Evolutionary conservation across 257 asterid species (phyloP), one percentile per base, ranked within the genome.

Genomic region (Fraxinus quadrangulata): DNA sequence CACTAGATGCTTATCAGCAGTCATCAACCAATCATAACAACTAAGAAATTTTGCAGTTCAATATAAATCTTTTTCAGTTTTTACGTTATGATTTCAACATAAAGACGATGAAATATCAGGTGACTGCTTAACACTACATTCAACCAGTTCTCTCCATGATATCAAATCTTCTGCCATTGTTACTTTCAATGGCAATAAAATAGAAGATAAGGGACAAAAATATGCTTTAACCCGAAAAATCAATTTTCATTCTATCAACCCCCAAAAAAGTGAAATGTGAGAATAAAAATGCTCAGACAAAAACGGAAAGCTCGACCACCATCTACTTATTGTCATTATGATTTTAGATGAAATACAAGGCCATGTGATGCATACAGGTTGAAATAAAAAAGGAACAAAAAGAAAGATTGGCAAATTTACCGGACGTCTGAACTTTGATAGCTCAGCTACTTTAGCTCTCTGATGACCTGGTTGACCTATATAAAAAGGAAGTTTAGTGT

Each of bases 361-460:
- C 26, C 61, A 2, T 19, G 75, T 51, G 78, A 26, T 40, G 33
- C 67, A 26, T 63, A 45, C 30, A 0, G 31, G 72, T 30, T 8
- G 16, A 39, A 24, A 1, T 37, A 63, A 33, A 33, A 33, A 33
- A 33, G 6, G 16, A 28, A 8, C 3, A 39, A 26, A 3, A n/a
- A 23, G 11, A 77, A 42, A 73, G 42, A 70, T 68, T 3, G 45
- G 66, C 71, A 45, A 86, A 94, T 88, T 85, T 85, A 92, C 97
- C 1, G 98, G 97, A 31, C 97, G 98, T 16, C 98, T 97, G 73
- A 92, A 94, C 85, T 90, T 90, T 81, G 98, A 89, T 71, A 89
- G 85, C 84, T 92, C 98, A 19, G 97, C 84, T 81, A 86, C 92
- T 85, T 90, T 92, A 81, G 87, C 91, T 85, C 88, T 88, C 84